Percentiles rank a stretch among this genome's conserved stretches.
Evolutionary conservation across 371 early-diverging fungal genomes (phyloP).

Genomic region (Apophysomyces variabilis): DNA sequence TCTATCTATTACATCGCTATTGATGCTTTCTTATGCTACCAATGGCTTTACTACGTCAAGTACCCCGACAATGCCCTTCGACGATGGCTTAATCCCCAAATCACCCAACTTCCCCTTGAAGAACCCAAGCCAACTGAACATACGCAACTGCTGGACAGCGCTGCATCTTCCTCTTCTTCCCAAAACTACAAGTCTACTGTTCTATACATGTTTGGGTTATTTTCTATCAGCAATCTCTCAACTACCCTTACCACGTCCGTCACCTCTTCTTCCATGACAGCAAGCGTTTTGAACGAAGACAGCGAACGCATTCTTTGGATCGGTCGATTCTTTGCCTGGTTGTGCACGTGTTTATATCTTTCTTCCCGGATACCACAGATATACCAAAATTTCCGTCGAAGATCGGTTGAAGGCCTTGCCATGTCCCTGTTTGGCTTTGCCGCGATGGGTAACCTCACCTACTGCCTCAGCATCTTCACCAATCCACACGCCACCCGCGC

Average conservation of each 20-base stretch:
- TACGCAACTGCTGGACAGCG: background rate
- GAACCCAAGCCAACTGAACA: background rate
- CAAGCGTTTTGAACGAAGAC: conserved; percentile 2
- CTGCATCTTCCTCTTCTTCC: conserved; percentile 3
- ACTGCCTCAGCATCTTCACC: conserved; percentile 66
- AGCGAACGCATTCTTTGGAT: conserved; percentile 34
- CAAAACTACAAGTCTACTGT: conserved; percentile 6
- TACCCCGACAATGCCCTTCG: conserved; percentile 39
- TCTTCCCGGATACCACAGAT: conserved; percentile 74
- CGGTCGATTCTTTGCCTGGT: conserved; percentile 70
- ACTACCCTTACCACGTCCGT: background rate
- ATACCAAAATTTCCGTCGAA: conserved; percentile 59
- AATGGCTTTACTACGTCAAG: conserved; percentile 54
- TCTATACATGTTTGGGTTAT: background rate
- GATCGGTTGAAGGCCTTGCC: conserved; percentile 69
- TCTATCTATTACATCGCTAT: conserved; percentile 47
- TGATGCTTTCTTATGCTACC: conserved; percentile 44
- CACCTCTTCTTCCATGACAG: background rate
- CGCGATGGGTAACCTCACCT: conserved; percentile 72
- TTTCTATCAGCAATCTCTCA: background rate
- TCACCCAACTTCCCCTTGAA: background rate
- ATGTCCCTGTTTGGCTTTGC: conserved; percentile 76
- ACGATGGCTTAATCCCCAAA: conserved; percentile 32
- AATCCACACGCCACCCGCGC: conserved; percentile 55
- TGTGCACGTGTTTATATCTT: conserved; percentile 70